A percentile compares a stretch with the other conserved stretches of the same genome.
Conservation (phyloP, 2,329 filamentous ascomycete species). For the Chrysoporthe austroafricana region DNA sequence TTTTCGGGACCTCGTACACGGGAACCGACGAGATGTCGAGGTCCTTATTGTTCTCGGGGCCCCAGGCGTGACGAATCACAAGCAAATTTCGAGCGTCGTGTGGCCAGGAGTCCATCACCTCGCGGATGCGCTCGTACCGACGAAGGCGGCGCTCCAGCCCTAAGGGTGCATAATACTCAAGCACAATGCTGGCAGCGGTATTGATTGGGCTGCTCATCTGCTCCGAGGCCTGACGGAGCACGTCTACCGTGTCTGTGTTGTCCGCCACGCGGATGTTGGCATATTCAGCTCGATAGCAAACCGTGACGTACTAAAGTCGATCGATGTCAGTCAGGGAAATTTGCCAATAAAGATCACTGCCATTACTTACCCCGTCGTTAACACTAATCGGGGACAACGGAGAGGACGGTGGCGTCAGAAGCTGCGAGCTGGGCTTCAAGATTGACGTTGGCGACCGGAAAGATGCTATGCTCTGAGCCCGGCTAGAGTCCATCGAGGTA, state of each 20-base stretch:
- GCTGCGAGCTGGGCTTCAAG: constrained; percentile 22
- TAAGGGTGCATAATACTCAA: constrained; percentile 76
- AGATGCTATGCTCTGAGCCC: constrained; percentile 40
- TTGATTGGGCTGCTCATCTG: constrained; percentile 67
- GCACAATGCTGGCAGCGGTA: constrained; percentile 67
- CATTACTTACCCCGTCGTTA: constrained; percentile 69
- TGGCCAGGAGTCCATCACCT: constrained; percentile 94
- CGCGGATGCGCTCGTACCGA: constrained; percentile 82
- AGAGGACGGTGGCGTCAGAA: constrained; percentile 38
- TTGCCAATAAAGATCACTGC: constrained; percentile 14
- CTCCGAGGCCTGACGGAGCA: constrained; percentile 70
- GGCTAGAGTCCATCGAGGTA: constrained; percentile 41
- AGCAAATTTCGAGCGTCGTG: constrained; percentile 77
- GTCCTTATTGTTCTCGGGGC: constrained; percentile 58
- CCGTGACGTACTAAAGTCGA: constrained; percentile 62
- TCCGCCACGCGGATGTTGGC: constrained; percentile 73
- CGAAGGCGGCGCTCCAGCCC: constrained; percentile 83
- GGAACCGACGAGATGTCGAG: constrained; percentile 70
- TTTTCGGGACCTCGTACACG: constrained; percentile 62
- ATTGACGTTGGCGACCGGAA: constrained; percentile 23
- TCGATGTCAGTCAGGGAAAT: constrained; percentile 34
- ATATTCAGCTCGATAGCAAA: constrained; percentile 72
- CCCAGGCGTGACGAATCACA: constrained; percentile 64
- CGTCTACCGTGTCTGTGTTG: constrained; percentile 74
- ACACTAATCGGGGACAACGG: constrained; percentile 81